Evolutionary conservation across 805 yeast genomes (phyloP), one percentile per base, ranked within the genome.

Genomic region (Pichia nakasei): DNA sequence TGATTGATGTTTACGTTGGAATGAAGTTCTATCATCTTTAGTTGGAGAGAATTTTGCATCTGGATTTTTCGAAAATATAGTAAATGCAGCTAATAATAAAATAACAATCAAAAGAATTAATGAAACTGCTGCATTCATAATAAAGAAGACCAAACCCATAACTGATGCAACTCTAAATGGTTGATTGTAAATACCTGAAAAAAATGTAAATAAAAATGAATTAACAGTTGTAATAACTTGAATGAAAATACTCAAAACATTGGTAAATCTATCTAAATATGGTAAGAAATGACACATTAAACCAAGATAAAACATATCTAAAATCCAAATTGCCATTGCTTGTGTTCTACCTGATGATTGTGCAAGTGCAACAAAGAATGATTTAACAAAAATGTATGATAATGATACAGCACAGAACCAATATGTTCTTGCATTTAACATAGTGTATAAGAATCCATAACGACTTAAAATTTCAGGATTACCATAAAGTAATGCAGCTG

Each of bases 81-180:
- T 78, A 54, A 79, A 65, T n/a, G 65, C 60, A 44, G 81, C 73
- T 52, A 83, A 80, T 2, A 78, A 78, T 47, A 88, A 70, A 54
- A 85, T 81, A 67, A 81, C 63, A 31, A 88, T 52, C 60, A 89
- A 72, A 53, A 89, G 68, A 42, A 86, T 70, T 51, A 85, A 70
- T 9, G 95, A 78, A 58, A 85, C 88, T 5, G 91, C 94, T 7
- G 96, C 96, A 61, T 89, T 89, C 60, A 89, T 62, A 45, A 89
- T 72, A 61, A 89, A 89, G 65, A 85, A 89, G 2, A 89, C 72
- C 78, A 95, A 83, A 1, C 94, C 97, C 95, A 89, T 85, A 44
- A 89, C 76, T 1, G 95, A 81, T 13, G 80, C 69, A 12, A 85
- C 96, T 9, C 76, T 74, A 19, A 79, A 80, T 9, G 86, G 80